Base-by-base conservation (phyloP, 768 basidiomycete species). In the Lactifluus subvellereus region DNA sequence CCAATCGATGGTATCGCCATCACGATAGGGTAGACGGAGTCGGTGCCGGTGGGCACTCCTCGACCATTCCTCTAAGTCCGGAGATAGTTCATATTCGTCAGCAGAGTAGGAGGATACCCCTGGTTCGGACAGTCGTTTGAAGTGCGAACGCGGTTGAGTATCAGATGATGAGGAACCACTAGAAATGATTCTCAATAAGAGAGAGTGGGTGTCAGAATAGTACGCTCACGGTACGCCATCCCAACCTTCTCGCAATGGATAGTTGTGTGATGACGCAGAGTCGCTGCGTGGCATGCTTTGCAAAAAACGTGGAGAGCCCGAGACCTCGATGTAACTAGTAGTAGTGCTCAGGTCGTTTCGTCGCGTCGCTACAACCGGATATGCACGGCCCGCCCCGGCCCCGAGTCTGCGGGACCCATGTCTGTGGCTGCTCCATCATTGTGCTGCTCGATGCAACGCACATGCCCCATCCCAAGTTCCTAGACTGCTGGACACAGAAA, bases 1-100 rank as follows among this genome's bases (percentile, higher is more conserved):
- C 85, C 86, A 87, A 74, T 88, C 84, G 60, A 88, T 86, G 1
- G 83, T 82, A 68, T 77, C 78, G 37, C 85, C 84, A 52, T 88
- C 85, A 60, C 76, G 71, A 68, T 88, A 86, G 22, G 50, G 38
- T 8, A 60, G 66, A 38, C 53, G 62, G 47, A 61, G 51, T 35
- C 66, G 60, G 40, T 65, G 67, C 9, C 59, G 52, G 60, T 62
- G 62, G 11, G 62, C 54, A 18, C 55, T 68, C 54, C 56, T 60
- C 9, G 67, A 53, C 68, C 68, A 69, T 32, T 62, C 57, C 14
- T 54, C 66, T 10, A 62, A 22, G 18, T 60, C 45, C 10, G 52
- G 59, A 30, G 57, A 56, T 9, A 68, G 60, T n/a, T 68, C 67
- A 48, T 62, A 67, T 27, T 68, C 48, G 9, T 63, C 65, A 16